These are phyloP conservation scores for Botrytis fragariae DNA, from an alignment of 2,329 filamentous ascomycete species.

Conservation along the genomic window DNA sequence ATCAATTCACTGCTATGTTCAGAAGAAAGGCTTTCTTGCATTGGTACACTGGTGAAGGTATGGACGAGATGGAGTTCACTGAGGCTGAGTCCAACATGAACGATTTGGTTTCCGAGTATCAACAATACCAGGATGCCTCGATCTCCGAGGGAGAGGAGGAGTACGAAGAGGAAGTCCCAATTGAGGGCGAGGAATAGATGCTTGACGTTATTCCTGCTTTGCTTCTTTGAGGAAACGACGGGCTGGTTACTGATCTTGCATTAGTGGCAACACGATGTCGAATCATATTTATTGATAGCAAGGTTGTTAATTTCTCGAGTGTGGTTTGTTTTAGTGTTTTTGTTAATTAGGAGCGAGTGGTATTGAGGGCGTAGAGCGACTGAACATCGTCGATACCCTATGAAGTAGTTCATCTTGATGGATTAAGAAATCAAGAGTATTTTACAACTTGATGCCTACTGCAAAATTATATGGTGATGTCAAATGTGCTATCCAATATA, in stretches of 20 bases:
- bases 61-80: constrained; percentile 99
- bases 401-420: constrained; percentile 30
- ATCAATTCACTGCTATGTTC: constrained; percentile 99
- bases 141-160: constrained; percentile 97
- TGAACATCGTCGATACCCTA: constrained; percentile 32
- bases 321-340: constrained; percentile 25
- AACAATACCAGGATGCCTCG: constrained; percentile 99
- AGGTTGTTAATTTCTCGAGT: constrained; percentile 31
- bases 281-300: constrained; percentile 29
- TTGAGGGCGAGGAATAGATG: constrained; percentile 62
- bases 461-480: background rate
- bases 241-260: constrained; percentile 22
- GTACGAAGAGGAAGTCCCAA: constrained; percentile 73
- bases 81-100: constrained; percentile 99
- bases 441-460: background rate
- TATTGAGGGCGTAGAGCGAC: constrained; percentile 29
- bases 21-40: constrained; percentile 99
- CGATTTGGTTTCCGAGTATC: constrained; percentile 98
- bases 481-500: background rate
- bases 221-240: constrained; percentile 23
- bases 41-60: constrained; percentile 99
- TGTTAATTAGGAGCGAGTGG: constrained; percentile 28
- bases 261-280: constrained; percentile 31
- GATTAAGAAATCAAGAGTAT: constrained; percentile 34
- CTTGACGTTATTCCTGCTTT: constrained; percentile 20